Evolutionary conservation across 2,329 filamentous ascomycete species (phyloP), one percentile per base, ranked within the genome.

Genomic region (Zalaria obscura): DNA sequence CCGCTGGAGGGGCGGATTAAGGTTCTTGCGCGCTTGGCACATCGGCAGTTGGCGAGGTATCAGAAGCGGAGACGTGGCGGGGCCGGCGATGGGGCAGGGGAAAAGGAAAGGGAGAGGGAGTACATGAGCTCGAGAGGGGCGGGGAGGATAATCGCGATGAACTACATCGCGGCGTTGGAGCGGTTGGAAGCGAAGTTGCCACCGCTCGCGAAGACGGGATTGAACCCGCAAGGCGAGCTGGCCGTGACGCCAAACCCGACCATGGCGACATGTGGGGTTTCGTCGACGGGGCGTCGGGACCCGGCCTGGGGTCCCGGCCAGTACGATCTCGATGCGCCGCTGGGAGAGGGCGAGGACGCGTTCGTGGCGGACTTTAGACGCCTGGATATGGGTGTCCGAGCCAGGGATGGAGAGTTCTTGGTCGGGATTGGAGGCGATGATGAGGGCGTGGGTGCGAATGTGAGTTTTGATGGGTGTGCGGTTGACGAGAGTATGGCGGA

Each of bases 351-450:
- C 3, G 50, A 41, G 39, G 55, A 54, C 37, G 59, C 62, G 31
- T 63, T 69, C 37, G 59, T 52, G 5, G 65, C 58, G 2, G 62
- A 67, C 45, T 67, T 58, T 38, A 48, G 55, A 4, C 45, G 50
- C 3, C 36, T 64, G 31, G 55, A 49, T 18, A 57, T 62, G 39
- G 59, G 57, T 7, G 66, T 70, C 5, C 50, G 66, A 29, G 63
- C 65, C 3, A 51, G 67, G 27, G 65, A 68, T 5, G 57, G 61
- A 3, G 66, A 69, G 50, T 69, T 69, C 42, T 42, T 69, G 42
- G 51, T 68, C 1, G 65, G 63, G 0, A 62, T 63, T 32, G 59
- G 51, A 27, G 62, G 63, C 0, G 48, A 50, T 18, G 53, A 55
- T 32, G 57, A 61, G 47, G 55, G 58, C 4, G 48, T 69, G 5